A percentile compares a stretch with the other conserved stretches of the same genome.
Evolutionary conservation across 2,329 filamentous ascomycete species (phyloP).

Genomic region (Pseudopithomyces chartarum): DNA sequence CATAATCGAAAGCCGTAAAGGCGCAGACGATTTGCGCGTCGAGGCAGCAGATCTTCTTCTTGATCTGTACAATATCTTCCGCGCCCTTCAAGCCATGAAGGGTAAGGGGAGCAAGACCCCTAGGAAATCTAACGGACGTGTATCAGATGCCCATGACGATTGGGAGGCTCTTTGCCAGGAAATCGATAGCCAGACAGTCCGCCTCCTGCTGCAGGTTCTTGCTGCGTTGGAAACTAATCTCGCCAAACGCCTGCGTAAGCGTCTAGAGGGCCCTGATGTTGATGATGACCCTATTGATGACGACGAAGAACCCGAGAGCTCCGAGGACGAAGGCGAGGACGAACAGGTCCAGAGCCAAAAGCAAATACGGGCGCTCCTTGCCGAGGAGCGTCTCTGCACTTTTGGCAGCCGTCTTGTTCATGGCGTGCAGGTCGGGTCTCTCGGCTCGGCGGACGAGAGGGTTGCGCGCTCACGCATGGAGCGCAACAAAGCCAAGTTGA

Average conservation of each 20-base stretch:
- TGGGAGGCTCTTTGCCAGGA: slow-evolving; percentile 69
- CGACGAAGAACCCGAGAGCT: slow-evolving; percentile 65
- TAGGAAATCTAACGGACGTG: slow-evolving; percentile 32
- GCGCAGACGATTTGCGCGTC: slow-evolving; percentile 78
- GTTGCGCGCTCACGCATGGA: slow-evolving; percentile 72
- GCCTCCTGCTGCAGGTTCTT: slow-evolving; percentile 76
- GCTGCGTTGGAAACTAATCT: slow-evolving; percentile 74
- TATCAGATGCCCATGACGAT: slow-evolving; percentile 50
- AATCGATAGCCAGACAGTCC: slow-evolving; percentile 66
- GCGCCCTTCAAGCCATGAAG: slow-evolving; percentile 65
- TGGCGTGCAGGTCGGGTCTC: slow-evolving; percentile 73
- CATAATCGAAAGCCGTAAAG: slow-evolving; percentile 57
- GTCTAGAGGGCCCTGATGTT: slow-evolving; percentile 56
- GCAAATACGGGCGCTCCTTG: slow-evolving; percentile 70
- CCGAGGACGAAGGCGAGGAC: slow-evolving; percentile 58
- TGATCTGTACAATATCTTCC: slow-evolving; percentile 81
- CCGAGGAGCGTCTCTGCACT: slow-evolving; percentile 85
- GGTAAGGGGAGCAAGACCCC: slow-evolving; percentile 33
- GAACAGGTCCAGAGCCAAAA: slow-evolving; percentile 54
- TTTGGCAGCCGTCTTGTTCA: slow-evolving; percentile 84
- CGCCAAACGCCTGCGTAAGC: slow-evolving; percentile 40
- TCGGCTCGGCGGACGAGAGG: slow-evolving; percentile 62
- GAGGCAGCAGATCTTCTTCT: slow-evolving; percentile 77
- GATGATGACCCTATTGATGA: slow-evolving; percentile 75
- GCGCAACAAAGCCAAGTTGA: slow-evolving; percentile 79